These are phyloP conservation scores for Zoysia pacifica DNA, from an alignment of 176 grass and related monocot genomes.

Conservation along the genomic window DNA sequence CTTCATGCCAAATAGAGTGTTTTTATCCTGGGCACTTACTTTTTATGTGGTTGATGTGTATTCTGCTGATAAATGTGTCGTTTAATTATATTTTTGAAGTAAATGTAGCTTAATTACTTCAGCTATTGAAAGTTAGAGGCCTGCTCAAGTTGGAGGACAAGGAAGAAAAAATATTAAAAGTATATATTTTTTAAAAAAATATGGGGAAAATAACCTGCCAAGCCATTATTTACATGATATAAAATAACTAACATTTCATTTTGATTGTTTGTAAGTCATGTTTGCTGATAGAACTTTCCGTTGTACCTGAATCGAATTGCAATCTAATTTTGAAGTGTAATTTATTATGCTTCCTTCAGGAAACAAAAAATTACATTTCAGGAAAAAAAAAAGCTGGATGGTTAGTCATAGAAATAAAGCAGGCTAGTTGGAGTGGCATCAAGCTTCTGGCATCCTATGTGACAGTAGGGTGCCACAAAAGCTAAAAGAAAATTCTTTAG, in stretches of 20 bases:
- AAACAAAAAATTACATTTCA: too few species aligned
- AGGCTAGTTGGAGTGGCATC: too few species aligned
- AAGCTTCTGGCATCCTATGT: too few species aligned
- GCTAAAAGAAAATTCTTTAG: too few species aligned
- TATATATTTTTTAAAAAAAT: not conserved
- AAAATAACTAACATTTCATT: conserved; percentile 3
- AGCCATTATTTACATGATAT: not conserved
- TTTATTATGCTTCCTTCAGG: too few species aligned
- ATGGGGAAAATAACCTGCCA: not conserved
- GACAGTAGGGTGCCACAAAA: too few species aligned
- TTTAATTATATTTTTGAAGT: not conserved
- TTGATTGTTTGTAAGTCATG: not conserved
- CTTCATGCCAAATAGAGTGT: not conserved
- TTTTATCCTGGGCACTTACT: not conserved
- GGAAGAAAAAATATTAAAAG: not conserved
- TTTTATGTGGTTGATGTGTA: not conserved
- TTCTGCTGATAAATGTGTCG: not conserved
- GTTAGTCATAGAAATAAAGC: too few species aligned
- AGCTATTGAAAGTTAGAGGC: not conserved
- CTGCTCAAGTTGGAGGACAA: not conserved
- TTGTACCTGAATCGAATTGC: not conserved
- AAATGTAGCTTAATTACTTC: not conserved
- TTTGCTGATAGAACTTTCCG: conserved; percentile 4
- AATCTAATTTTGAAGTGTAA: conserved; percentile 1
- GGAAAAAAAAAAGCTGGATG: too few species aligned